These are phyloP conservation scores for Aurinia saxatilis DNA, from an alignment of 345 rosid species.

Conservation along the genomic window DNA sequence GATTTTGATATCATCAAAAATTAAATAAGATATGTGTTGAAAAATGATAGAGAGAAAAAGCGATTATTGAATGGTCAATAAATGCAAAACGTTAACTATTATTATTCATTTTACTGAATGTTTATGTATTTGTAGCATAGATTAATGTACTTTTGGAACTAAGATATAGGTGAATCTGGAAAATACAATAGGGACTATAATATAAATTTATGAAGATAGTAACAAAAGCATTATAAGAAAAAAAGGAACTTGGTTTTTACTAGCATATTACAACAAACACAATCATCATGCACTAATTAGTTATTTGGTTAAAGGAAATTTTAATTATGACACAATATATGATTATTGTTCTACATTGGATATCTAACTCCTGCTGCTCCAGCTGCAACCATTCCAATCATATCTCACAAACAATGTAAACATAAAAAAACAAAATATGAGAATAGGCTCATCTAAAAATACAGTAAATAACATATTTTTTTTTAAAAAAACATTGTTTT, in stretches of 20 bases:
- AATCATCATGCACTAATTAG: conserved; percentile 6
- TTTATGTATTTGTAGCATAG: neutral
- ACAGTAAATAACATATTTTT: no score
- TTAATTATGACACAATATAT: neutral
- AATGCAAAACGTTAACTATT: no score
- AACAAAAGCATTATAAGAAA: neutral
- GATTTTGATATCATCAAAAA: no score
- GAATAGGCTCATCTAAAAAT: no score
- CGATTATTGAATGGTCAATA: no score
- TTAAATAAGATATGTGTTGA: no score
- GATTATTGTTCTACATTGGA: conserved; percentile 34
- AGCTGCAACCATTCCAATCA: conserved; percentile 42
- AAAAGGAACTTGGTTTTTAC: neutral
- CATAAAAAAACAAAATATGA: no score
- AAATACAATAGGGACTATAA: no score
- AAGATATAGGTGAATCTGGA: neutral
- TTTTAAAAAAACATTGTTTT: no score
- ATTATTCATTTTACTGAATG: neutral
- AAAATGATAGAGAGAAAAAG: no score
- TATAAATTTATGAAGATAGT: neutral
- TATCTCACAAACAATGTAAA: neutral
- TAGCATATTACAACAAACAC: conserved; percentile 3
- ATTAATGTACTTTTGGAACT: neutral
- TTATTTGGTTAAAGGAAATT: no score
- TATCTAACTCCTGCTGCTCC: conserved; percentile 86